These are phyloP conservation scores for Rhodotorula kratochvilovae DNA, from an alignment of 768 basidiomycete species.

Conservation along the genomic window DNA sequence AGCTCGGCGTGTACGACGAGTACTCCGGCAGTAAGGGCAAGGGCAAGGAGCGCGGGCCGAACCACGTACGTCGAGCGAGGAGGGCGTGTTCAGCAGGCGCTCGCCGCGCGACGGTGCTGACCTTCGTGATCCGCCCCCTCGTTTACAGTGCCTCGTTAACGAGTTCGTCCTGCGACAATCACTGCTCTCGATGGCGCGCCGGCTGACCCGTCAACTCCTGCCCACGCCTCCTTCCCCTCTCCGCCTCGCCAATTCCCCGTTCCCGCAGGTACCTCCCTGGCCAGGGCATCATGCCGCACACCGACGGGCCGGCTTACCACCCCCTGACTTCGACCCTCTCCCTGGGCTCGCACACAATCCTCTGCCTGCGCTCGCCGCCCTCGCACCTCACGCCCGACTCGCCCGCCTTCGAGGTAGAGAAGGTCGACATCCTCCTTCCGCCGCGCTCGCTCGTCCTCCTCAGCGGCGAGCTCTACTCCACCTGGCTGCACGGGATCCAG, in stretches of 20 bases:
- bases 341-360: constrained; percentile 72
- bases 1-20: constrained; percentile 60
- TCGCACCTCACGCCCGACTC: constrained; percentile 36
- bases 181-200: neutral
- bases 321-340: constrained; percentile 89
- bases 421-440: constrained; percentile 70
- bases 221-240: neutral
- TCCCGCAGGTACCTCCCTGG: constrained; percentile 64
- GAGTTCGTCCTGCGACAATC: constrained; percentile 13
- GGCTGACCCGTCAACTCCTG: neutral
- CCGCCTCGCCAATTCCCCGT: constrained; percentile 41
- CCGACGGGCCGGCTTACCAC: constrained; percentile 83
- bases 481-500: constrained; percentile 52
- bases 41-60: constrained; percentile 62
- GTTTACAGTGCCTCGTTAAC: constrained; percentile 38
- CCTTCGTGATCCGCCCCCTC: no score
- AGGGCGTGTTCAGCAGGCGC: no score
- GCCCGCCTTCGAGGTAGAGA: constrained; percentile 49
- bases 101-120: no score
- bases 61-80: constrained; percentile 58
- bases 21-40: constrained; percentile 45
- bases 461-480: constrained; percentile 61
- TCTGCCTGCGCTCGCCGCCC: constrained; percentile 74
- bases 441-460: constrained; percentile 81
- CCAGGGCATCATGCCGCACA: constrained; percentile 94